These are phyloP conservation scores for Thalia dealbata DNA, from an alignment of 176 grass and related monocot genomes.

Conservation along the genomic window DNA sequence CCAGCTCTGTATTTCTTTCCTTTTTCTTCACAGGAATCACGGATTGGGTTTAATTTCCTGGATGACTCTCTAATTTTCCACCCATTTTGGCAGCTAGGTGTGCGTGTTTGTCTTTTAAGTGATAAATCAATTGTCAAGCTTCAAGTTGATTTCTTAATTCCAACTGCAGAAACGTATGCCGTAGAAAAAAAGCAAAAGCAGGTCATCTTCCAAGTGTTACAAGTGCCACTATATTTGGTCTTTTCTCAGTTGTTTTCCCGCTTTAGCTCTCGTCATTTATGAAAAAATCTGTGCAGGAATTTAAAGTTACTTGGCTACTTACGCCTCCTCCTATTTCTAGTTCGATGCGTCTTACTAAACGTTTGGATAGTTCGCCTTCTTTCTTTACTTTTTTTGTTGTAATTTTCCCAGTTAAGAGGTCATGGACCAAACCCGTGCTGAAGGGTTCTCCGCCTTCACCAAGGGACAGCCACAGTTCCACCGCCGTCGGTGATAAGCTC, in stretches of 20 bases:
- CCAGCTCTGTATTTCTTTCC: neutral
- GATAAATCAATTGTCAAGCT: neutral
- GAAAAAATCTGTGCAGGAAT: too few relatives aligned
- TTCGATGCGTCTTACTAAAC: neutral
- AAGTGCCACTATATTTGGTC: too few relatives aligned
- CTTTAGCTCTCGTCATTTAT: too few relatives aligned
- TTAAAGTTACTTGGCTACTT: neutral
- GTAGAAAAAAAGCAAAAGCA: too few relatives aligned
- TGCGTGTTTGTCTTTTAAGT: too few relatives aligned
- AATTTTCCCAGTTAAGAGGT: conserved; percentile 4
- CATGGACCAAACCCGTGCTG: conserved; percentile 23
- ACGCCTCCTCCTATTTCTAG: neutral
- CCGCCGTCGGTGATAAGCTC: conserved; percentile 25
- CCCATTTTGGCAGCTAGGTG: neutral
- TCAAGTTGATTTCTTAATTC: neutral
- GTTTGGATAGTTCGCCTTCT: neutral
- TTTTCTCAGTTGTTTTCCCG: too few relatives aligned
- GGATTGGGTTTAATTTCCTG: neutral
- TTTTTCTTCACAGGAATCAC: neutral
- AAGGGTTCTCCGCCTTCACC: conserved; percentile 21
- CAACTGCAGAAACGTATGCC: too few relatives aligned
- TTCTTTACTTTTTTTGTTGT: neutral
- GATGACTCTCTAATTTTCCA: neutral
- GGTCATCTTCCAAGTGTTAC: too few relatives aligned
- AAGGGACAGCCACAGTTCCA: conserved; percentile 29